phyloP scores from a whole-genome alignment of 352 stramenopile species.

The Halophytophthora batemanensis region DNA sequence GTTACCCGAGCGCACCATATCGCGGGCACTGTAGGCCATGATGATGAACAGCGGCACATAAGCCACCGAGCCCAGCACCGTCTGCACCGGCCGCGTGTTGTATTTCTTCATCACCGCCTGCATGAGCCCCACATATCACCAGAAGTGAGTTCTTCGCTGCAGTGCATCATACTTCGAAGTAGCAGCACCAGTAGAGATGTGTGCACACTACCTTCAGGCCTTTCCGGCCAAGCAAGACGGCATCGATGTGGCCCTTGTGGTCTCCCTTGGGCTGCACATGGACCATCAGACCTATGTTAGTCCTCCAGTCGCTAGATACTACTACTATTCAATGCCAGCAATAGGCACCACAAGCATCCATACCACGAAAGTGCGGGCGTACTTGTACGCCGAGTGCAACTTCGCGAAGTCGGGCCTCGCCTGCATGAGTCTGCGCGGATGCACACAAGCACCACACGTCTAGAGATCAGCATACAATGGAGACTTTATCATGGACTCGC shows the following conservation, averaged over 20 bases:
- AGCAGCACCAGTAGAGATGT: too few relatives aligned
- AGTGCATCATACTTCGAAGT: too few relatives aligned
- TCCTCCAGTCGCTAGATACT: too few relatives aligned
- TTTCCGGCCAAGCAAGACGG: slow-evolving; percentile 44
- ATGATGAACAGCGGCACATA: slow-evolving; percentile 74
- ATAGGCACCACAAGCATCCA: slow-evolving; percentile 4
- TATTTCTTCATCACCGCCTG: slow-evolving; percentile 73
- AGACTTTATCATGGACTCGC: too few relatives aligned
- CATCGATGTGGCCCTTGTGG: slow-evolving; percentile 44
- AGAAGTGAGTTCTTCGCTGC: too few relatives aligned
- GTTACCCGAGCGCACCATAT: slow-evolving; percentile 73
- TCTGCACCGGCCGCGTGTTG: slow-evolving; percentile 66
- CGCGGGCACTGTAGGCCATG: slow-evolving; percentile 69
- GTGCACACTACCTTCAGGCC: too few relatives aligned
- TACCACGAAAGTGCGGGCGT: slow-evolving; percentile 68
- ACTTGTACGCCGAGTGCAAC: slow-evolving; percentile 72
- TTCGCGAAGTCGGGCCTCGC: slow-evolving; percentile 57
- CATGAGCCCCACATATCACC: too few relatives aligned
- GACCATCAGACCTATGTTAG: slow-evolving; percentile 10
- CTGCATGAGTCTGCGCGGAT: slow-evolving; percentile 37
- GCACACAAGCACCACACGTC: slow-evolving; percentile 8
- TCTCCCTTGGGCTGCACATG: slow-evolving; percentile 34
- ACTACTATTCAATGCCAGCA: too few relatives aligned
- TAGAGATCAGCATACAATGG: too few relatives aligned
- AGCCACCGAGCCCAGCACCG: slow-evolving; percentile 54